phyloP scores from a whole-genome alignment of 148 eudicot species.

The Persicaria maculosa region DNA sequence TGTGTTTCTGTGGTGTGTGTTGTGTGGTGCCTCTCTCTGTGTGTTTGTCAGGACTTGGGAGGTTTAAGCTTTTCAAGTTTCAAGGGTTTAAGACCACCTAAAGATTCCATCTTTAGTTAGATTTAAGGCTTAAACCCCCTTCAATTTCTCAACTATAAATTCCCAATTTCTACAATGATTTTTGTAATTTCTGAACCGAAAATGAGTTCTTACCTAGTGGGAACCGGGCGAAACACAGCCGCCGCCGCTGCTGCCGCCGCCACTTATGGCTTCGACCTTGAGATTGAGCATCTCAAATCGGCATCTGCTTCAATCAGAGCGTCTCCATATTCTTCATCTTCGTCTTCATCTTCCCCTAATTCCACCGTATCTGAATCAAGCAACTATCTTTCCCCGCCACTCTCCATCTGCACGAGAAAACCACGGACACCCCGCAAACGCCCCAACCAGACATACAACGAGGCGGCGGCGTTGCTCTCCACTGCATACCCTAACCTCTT shows the following conservation, averaged over 20 bases:
- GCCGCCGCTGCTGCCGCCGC: background rate
- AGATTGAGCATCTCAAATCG: constrained; percentile 5
- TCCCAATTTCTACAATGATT: background rate
- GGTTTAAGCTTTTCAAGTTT: constrained; percentile 4
- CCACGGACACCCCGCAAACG: constrained; percentile 88
- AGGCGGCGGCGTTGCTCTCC: constrained; percentile 86
- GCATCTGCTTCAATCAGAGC: background rate
- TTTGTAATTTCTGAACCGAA: background rate
- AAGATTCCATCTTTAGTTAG: background rate
- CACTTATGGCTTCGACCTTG: constrained; percentile 9
- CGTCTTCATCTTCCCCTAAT: constrained; percentile 5
- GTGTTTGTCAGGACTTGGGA: background rate
- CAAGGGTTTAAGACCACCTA: background rate
- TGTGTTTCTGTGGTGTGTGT: background rate
- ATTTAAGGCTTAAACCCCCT: background rate
- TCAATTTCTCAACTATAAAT: background rate
- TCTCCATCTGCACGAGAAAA: constrained; percentile 58
- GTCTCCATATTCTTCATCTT: background rate
- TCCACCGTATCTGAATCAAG: constrained; percentile 9
- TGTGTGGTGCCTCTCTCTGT: background rate
- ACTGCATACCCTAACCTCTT: constrained; percentile 85
- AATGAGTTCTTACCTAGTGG: background rate
- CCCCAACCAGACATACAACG: constrained; percentile 89
- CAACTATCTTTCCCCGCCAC: background rate
- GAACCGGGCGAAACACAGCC: background rate